Evolutionary conservation across 1,139 yeast species (phyloP), one percentile per base, ranked within the genome.

Genomic region (Saccharomyces hybrid): DNA sequence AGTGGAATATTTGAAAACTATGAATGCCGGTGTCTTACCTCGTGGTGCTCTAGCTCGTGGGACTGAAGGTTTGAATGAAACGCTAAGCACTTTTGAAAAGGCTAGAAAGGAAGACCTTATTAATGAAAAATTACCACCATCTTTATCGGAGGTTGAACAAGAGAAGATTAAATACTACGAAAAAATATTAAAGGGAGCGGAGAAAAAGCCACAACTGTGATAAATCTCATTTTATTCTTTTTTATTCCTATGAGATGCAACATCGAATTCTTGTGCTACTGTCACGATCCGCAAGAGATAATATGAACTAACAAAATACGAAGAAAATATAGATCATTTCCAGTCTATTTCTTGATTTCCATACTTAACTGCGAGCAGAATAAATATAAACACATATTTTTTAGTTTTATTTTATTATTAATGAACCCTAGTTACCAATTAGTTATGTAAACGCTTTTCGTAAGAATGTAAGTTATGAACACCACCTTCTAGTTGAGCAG

Each of bases 401-500:
- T 38, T 8, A 9, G 11, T 38, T 20, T 38, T 38, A 16, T 38
- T 38, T 16, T 20, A 20, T 16, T 16, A 38, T 38, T 16, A 38
- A 38, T 20, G 44, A 38, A 38, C 16, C n/a, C 16, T 16, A 38
- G 44, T 38, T 38, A 38, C 25, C 23, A 16, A 38, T 67, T 80
- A 88, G 73, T 89, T 89, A 81, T 89, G 96, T 71, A 93, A 81
- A 76, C 96, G 90, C 84, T 93, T 93, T 78, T 93, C 99, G 73
- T 88, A 93, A 59, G 97, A 90, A 80, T 89, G 91, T 74, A 95
- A 82, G 71, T 96, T 93, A 76, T 89, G 89, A 60, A 93, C 95
- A 74, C 98, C 98, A 78, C 99, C 99, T 78, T 93, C 99, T 64
- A 90, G 81, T 81, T 93, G 99, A 59, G 99, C 97, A 70, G 96